A percentile compares a stretch with the other conserved stretches of the same genome.
Evolutionary conservation across 805 yeast species (phyloP).

Genomic region (Candida nanaspora): DNA sequence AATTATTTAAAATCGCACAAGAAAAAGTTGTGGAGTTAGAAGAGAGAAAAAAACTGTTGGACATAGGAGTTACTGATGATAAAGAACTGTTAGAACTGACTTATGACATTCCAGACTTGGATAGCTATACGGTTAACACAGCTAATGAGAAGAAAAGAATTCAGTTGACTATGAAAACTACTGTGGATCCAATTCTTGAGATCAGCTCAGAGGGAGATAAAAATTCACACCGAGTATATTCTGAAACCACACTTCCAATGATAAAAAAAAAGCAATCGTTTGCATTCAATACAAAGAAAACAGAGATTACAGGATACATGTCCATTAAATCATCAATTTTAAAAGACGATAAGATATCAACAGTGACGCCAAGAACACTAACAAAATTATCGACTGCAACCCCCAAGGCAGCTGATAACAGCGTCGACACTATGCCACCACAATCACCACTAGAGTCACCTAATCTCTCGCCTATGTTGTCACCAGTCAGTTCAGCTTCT

Average conservation of each 20-base stretch:
- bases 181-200: background rate
- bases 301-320: conserved; percentile 9
- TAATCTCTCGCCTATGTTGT: conserved; percentile 3
- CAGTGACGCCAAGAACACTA: conserved; percentile 11
- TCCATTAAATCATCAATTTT: conserved; percentile 3
- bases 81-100: conserved; percentile 12
- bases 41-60: conserved; percentile 8
- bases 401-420: background rate
- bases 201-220: background rate
- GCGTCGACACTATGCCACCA: conserved; percentile 1
- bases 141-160: conserved; percentile 8
- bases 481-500: conserved; percentile 2
- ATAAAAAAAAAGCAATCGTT: conserved; percentile 11
- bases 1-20: conserved; percentile 8
- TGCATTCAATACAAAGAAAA: conserved; percentile 8
- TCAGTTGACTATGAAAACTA: conserved; percentile 11
- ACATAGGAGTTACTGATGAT: conserved; percentile 14
- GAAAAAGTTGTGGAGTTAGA: conserved; percentile 9
- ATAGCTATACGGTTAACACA: conserved; percentile 5
- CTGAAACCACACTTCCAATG: no score
- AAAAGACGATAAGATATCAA: conserved; percentile 7
- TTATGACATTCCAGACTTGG: conserved; percentile 6
- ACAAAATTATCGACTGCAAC: background rate
- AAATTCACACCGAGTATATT: no score
- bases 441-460: conserved; percentile 2